These are phyloP conservation scores for Vaccinium macrocarpon DNA, from an alignment of 148 eudicot genomes.

Conservation along the genomic window DNA sequence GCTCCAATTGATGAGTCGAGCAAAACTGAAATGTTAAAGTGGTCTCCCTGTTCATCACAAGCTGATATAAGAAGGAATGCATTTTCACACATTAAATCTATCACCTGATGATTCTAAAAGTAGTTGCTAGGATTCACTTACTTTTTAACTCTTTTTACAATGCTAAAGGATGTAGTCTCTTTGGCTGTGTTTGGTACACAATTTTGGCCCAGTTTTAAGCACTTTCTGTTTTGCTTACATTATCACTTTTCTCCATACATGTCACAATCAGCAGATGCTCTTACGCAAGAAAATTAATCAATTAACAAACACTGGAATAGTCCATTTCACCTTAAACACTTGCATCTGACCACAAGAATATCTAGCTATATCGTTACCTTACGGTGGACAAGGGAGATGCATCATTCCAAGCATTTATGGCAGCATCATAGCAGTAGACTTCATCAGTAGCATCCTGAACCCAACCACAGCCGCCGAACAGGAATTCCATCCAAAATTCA, in stretches of 20 bases:
- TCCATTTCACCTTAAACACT: not conserved
- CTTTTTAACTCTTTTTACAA: not conserved
- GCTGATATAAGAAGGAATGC: not conserved
- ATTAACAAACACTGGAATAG: not conserved
- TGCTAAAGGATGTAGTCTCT: not conserved
- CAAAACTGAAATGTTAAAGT: not conserved
- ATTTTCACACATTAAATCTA: not conserved
- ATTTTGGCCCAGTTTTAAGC: too few species aligned
- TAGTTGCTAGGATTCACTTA: not conserved
- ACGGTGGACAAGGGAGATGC: slow-evolving; percentile 64
- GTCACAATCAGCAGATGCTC: slow-evolving; percentile 1
- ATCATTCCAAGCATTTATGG: slow-evolving; percentile 59
- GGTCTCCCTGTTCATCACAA: not conserved
- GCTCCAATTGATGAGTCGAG: not conserved
- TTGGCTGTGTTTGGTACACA: too few species aligned
- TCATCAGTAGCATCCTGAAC: slow-evolving; percentile 74
- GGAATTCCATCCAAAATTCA: not conserved
- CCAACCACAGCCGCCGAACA: slow-evolving; percentile 92
- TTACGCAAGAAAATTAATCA: not conserved
- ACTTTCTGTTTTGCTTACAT: too few species aligned
- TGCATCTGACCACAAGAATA: not conserved
- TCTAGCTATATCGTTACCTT: slow-evolving; percentile 36
- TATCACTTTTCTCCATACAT: too few species aligned
- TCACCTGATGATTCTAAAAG: not conserved
- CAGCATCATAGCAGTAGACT: slow-evolving; percentile 81